Percentiles rank a stretch among this genome's conserved stretches.
Evolutionary conservation across 768 basidiomycete genomes (phyloP).

Genomic region (Zangia roseola): DNA sequence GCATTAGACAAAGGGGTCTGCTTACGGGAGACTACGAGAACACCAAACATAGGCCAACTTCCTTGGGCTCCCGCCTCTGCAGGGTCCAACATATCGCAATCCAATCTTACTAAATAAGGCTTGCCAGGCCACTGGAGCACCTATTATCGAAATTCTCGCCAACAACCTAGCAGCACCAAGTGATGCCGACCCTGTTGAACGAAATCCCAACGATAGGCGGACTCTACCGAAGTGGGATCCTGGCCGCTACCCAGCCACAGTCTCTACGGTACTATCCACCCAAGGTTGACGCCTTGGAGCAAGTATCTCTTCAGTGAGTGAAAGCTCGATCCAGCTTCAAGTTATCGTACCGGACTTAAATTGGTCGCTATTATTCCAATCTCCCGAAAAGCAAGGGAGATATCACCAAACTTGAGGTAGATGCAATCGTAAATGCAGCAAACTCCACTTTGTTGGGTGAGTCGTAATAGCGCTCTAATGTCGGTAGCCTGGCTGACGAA

Average conservation of each 20-base stretch:
- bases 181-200: slow-evolving; percentile 29
- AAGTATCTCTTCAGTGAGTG: slow-evolving; percentile 69
- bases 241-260: slow-evolving; percentile 36
- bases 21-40: too few species aligned
- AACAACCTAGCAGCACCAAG: neutral
- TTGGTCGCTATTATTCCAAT: neutral
- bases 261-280: slow-evolving; percentile 30
- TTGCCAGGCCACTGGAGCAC: too few species aligned
- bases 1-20: too few species aligned
- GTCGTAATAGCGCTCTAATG: neutral
- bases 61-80: too few species aligned
- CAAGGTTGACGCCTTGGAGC: slow-evolving; percentile 42
- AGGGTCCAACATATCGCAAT: too few species aligned
- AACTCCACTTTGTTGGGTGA: slow-evolving; percentile 69
- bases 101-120: neutral
- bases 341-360: neutral
- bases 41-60: too few species aligned
- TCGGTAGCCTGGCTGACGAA: neutral
- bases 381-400: slow-evolving; percentile 64
- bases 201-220: slow-evolving; percentile 57
- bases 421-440: slow-evolving; percentile 82
- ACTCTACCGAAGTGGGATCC: slow-evolving; percentile 44
- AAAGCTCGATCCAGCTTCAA: neutral
- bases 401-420: slow-evolving; percentile 69
- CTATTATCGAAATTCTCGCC: too few species aligned